phyloP scores from a whole-genome alignment of 257 asterid genomes.

The Solanum acaule region DNA sequence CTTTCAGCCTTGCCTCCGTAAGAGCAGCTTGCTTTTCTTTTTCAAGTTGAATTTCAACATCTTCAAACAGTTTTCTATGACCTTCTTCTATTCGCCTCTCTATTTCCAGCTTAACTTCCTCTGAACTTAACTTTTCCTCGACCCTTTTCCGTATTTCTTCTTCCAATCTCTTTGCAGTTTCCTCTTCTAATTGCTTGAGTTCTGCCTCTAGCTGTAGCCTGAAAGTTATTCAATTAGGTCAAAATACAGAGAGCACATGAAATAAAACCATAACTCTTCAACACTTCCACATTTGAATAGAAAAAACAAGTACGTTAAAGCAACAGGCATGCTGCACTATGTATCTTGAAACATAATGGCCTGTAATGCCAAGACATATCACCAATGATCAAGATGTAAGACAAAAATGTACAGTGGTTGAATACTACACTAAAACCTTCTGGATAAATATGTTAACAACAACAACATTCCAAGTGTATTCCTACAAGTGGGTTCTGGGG shows the following conservation, averaged over 20 bases:
- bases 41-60: conserved; percentile 63
- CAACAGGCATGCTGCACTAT: not conserved
- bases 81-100: conserved; percentile 62
- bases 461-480: not conserved
- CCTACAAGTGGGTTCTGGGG: not conserved
- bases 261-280: not conserved
- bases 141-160: conserved; percentile 78
- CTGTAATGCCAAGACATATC: not conserved
- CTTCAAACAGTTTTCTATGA: conserved; percentile 53
- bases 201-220: conserved; percentile 78
- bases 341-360: not conserved
- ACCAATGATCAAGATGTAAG: not conserved
- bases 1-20: conserved; percentile 75
- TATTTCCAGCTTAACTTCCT: conserved; percentile 57
- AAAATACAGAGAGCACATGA: conserved; percentile 3
- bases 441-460: not conserved
- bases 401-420: not conserved
- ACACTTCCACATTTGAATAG: not conserved
- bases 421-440: not conserved
- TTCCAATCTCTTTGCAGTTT: conserved; percentile 78
- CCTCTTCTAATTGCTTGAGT: conserved; percentile 82
- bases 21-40: conserved; percentile 83
- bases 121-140: conserved; percentile 68
- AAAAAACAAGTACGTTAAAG: not conserved
- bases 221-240: conserved; percentile 2